Conservation (phyloP, 352 stramenopile genomes). For the Pythium rhizo-oryzae region DNA sequence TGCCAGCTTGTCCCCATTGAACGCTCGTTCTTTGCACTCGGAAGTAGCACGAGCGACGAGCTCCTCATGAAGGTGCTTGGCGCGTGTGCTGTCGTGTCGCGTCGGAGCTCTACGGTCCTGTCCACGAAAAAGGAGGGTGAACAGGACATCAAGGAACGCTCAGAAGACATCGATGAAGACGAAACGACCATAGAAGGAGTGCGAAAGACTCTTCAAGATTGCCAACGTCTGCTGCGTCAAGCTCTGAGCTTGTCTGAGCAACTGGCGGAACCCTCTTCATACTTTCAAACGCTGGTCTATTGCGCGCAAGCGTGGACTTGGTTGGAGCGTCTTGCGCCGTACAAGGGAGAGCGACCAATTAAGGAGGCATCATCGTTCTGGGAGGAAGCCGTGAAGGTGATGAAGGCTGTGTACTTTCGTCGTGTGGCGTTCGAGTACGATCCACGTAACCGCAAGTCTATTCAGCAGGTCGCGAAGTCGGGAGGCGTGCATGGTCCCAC, state of each 20-base stretch:
- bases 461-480: constrained; percentile 32
- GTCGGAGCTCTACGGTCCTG: constrained; percentile 19
- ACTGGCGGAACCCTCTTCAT: constrained; percentile 56
- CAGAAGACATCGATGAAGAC: constrained; percentile 15
- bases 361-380: constrained; percentile 79
- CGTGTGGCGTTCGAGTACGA: constrained; percentile 71
- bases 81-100: constrained; percentile 19
- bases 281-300: constrained; percentile 61
- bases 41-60: constrained; percentile 73
- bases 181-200: constrained; percentile 63
- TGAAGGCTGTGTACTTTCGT: constrained; percentile 81
- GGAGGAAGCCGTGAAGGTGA: constrained; percentile 74
- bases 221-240: constrained; percentile 66
- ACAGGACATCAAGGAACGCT: background rate
- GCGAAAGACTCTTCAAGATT: constrained; percentile 58
- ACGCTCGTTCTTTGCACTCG: constrained; percentile 68
- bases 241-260: constrained; percentile 70
- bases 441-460: constrained; percentile 19
- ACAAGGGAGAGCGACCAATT: constrained; percentile 76
- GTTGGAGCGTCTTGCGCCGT: constrained; percentile 73
- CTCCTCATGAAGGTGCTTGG: constrained; percentile 39
- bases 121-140: constrained; percentile 17
- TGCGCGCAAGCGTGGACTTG: constrained; percentile 79
- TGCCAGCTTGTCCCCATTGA: constrained; percentile 71
- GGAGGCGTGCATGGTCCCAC: constrained; percentile 11